phyloP scores from a whole-genome alignment of 805 yeast genomes.

The Kuraishia molischiana region DNA sequence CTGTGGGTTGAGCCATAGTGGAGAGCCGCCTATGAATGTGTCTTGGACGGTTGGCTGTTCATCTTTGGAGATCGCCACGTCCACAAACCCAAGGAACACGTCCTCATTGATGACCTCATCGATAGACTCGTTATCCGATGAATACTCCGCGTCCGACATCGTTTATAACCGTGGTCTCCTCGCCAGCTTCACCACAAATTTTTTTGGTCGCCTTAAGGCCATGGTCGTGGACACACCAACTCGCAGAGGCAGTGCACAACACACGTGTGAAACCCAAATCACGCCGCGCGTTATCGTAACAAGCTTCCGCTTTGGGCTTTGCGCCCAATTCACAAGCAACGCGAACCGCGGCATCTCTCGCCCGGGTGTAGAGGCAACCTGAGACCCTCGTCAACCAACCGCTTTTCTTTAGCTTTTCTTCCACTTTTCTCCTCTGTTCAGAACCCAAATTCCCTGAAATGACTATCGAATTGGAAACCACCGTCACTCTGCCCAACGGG shows the following conservation, averaged over 20 bases:
- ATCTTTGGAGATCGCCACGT: slow-evolving; percentile 41
- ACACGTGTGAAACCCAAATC: too few species aligned
- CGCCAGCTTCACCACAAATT: too few species aligned
- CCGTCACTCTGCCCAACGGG: slow-evolving; percentile 32
- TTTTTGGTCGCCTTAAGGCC: too few species aligned
- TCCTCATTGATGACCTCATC: background rate
- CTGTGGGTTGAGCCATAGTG: slow-evolving; percentile 55
- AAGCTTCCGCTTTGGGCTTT: too few species aligned
- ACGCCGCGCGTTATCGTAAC: too few species aligned
- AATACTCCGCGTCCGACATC: background rate
- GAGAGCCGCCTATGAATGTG: slow-evolving; percentile 75
- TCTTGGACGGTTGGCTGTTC: slow-evolving; percentile 45
- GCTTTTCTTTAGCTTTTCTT: background rate
- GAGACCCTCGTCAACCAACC: too few species aligned
- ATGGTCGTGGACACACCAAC: too few species aligned
- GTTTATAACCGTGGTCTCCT: too few species aligned
- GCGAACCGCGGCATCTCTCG: too few species aligned
- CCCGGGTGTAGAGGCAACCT: too few species aligned
- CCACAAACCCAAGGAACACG: slow-evolving; percentile 47
- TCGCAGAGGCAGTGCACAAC: too few species aligned
- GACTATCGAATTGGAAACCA: background rate
- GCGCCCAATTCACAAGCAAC: too few species aligned
- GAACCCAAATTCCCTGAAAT: background rate
- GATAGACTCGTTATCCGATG: background rate
- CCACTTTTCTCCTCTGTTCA: background rate